Conservation (phyloP, 1,284 basidiomycete species). For the Puccinia coronata region DNA sequence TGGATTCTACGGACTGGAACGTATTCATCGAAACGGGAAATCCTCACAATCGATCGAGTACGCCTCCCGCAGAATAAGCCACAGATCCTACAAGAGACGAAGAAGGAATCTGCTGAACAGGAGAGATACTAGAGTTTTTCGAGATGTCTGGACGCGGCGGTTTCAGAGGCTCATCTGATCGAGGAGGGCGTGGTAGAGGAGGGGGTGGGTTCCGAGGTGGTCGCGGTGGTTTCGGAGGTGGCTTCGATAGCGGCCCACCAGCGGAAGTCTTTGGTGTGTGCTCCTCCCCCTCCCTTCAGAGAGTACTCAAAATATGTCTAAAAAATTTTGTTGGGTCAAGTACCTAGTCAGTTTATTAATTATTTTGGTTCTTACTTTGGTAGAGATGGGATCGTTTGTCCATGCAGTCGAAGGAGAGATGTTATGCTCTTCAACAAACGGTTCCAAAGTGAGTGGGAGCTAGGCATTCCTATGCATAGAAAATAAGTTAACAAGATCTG, state of each 20-base stretch:
- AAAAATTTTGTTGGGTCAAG: not conserved
- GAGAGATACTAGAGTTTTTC: no score
- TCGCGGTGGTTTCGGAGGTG: slow-evolving; percentile 54
- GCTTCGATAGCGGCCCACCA: slow-evolving; percentile 57
- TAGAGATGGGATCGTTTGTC: slow-evolving; percentile 68
- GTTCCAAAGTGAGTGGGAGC: slow-evolving; percentile 67
- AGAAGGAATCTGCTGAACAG: no score
- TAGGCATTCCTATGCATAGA: no score
- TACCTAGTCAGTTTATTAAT: not conserved
- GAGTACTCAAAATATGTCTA: no score
- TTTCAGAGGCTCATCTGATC: slow-evolving; percentile 34
- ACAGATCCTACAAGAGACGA: no score
- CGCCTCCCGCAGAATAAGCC: no score
- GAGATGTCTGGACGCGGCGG: slow-evolving; percentile 47
- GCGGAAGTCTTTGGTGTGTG: slow-evolving; percentile 57
- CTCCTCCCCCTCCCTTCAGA: not conserved
- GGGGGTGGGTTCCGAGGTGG: slow-evolving; percentile 53
- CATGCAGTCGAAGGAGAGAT: slow-evolving; percentile 98
- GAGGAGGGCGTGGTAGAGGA: slow-evolving; percentile 52
- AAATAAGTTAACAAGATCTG: not conserved
- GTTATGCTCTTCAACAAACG: slow-evolving; percentile 82
- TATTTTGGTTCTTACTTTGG: not conserved
- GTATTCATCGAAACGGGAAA: no score
- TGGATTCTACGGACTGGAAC: no score
- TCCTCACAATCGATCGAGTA: no score